Evolutionary conservation across 1,139 yeast species (phyloP), one percentile per base, ranked within the genome.

Genomic region (Ogataea hybrid): DNA sequence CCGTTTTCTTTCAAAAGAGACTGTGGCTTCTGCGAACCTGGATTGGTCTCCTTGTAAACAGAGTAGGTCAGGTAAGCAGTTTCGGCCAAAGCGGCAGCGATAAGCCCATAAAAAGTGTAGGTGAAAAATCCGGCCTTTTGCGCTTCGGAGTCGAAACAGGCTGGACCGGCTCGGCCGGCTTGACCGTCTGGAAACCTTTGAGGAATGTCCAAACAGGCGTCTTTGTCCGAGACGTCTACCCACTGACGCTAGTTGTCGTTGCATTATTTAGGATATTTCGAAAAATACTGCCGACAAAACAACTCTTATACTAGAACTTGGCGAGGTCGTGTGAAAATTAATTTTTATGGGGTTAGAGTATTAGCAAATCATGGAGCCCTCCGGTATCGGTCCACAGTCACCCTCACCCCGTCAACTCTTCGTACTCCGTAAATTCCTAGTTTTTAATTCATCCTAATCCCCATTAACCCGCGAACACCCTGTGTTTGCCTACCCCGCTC

Each of bases 1-100:
- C 92, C 92, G 55, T 73, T 75, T 40, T 75, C 72, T 54, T 81
- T 78, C 28, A 71, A 64, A n/a, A 81, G 76, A 9, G 78, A 67
- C 61, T 80, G 84, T 15, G 77, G 75, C 40, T 68, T 60, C 62
- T 84, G 90, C 21, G 69, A 65, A 29, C 71, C 70, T 4, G 90
- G 90, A 51, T 73, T 71, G 5, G 77, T 67, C 64, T 84, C 94
- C 36, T 67, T 67, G 62, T 79, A 81, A 32, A 83, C 73, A 48
- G 75, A 44, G 30, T 69, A 61, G 8, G 75, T 65, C 44, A 83
- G 61, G 53, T 74, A 75, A 3, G 75, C 81, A 37, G 73, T 63
- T 18, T 68, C 70, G 3, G 64, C 64, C 25, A 69, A 44, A n/a
- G 69, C 56, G 1, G 74, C 49, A 18, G 53, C 32, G 7, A 48